Evolutionary conservation across 371 early-diverging fungal genomes (phyloP), one percentile per base, ranked within the genome.

Genomic region (Mucor velutinosus): DNA sequence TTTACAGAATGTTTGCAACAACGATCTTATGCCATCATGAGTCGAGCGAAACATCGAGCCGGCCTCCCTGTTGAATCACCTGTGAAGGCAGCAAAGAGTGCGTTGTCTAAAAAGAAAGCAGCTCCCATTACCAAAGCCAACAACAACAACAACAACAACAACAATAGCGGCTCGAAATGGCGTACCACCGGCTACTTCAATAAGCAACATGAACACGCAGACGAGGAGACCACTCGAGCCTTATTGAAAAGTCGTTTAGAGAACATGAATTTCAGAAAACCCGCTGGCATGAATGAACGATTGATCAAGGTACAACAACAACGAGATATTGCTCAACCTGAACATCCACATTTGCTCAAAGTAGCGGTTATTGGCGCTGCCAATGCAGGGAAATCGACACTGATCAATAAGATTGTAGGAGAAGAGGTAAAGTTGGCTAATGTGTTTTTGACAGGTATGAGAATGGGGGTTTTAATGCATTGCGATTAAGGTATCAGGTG

Each of bases 311-410:
- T 82, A 0, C 33, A 69, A 19, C 62, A 68, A 29, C 60, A 76
- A 2, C 14, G n/a, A 15, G 74, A 39, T 1, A 39, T 91, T 33
- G 59, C 67, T 51, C 94, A 93, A 71, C 94, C 94, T 15, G 70
- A 56, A 6, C 76, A 90, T 55, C 85, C 94, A 0, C 85, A 88
- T 49, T 66, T 88, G 15, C 69, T 86, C 14, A 87, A 88, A 66
- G 81, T 90, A 29, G 90, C 89, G 29, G 70, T 92, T 3, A 71
- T 93, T 21, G 94, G 93, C n/a, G 86, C 90, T 21, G 89, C 94
- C 32, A 93, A 93, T 72, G 90, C 90, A 4, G 94, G 94, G 25
- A 93, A 93, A 65, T 93, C 94, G 1, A 93, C 94, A 7, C 65
- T 93, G 39, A 77, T 93, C 11, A 93, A 93, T 72, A 72, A 79